Evolutionary conservation across 73 alveolate species (phyloP).

Genomic region (Paramecium sexaurelia): DNA sequence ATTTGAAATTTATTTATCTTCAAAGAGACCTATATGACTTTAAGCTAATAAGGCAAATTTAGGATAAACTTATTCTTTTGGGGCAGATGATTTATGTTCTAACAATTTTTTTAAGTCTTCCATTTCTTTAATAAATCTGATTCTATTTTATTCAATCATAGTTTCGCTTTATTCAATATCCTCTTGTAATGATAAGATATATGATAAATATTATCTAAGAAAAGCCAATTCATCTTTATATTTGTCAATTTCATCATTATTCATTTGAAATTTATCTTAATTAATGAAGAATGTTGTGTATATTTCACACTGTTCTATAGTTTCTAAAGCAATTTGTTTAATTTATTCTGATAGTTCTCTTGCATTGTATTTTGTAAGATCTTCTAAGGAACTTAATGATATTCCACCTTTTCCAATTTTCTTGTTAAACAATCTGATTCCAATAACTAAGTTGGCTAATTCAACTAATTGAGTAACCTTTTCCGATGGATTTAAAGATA

Average conservation of each 20-base stretch:
- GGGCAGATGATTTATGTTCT: slow-evolving; percentile 90
- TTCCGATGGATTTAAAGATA: slow-evolving; percentile 96
- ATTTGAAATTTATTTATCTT: slow-evolving; percentile 83
- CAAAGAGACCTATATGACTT: slow-evolving; percentile 85
- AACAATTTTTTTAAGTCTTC: slow-evolving; percentile 83
- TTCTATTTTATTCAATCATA: slow-evolving; percentile 75
- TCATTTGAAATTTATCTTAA: slow-evolving; percentile 67
- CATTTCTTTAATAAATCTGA: slow-evolving; percentile 83
- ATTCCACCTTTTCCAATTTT: slow-evolving; percentile 98
- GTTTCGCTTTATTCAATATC: slow-evolving; percentile 85
- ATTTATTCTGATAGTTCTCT: slow-evolving; percentile 79
- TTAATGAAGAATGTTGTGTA: slow-evolving; percentile 81
- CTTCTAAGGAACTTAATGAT: slow-evolving; percentile 82
- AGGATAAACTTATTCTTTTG: slow-evolving; percentile 94
- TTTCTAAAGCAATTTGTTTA: slow-evolving; percentile 79
- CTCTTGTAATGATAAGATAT: slow-evolving; percentile 83
- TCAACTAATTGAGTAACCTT: slow-evolving; percentile 97
- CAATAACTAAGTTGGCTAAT: slow-evolving; percentile 96
- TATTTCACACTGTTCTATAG: slow-evolving; percentile 85
- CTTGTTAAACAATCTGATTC: slow-evolving; percentile 96
- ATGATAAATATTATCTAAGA: slow-evolving; percentile 85
- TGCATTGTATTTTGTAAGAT: slow-evolving; percentile 83
- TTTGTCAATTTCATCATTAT: slow-evolving; percentile 71
- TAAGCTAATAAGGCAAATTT: slow-evolving; percentile 88
- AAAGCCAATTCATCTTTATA: slow-evolving; percentile 84